Evolutionary conservation across 495 filamentous ascomycete species (phyloP), one percentile per base, ranked within the genome.

Genomic region (Xylaria palmicola): DNA sequence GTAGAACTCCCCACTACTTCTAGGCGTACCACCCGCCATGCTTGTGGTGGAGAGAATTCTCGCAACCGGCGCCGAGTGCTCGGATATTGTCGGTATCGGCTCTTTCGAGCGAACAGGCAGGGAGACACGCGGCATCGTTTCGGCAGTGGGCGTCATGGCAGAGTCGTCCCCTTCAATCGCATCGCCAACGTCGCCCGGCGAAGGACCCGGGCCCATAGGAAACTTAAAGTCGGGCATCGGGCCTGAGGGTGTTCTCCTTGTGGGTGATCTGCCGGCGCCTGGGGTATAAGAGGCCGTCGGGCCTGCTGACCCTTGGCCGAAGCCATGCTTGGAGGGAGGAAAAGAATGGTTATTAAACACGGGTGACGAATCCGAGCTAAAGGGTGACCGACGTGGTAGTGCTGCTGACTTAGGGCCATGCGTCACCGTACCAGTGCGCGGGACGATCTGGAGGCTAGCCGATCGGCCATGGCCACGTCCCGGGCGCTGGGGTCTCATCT

Each of bases 1-100:
- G 71, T 95, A 97, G 63, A 97, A 95, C 65, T 98, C 94, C 54
- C 88, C 89, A 71, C 95, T 98, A 66, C 91, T 97, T 68, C 95
- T 79, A 24, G 90, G 89, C 45, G 90, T 87, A 54, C 87, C 79
- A 36, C 80, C 86, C 44, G 74, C 76, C 64, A 83, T 78, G 62
- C 89, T 93, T 24, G 86, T 84, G 27, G 86, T 84, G 24, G 92
- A 90, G 39, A 95, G 77, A 22, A 95, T 83, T 49, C 88, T 81
- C 15, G 91, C 83, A 29, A 75, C 67, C n/a, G 88, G 75, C 19
- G 84, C 83, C 17, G 82, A 78, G 37, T 87, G 84, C 40, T 85
- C 81, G 10, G 81, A 76, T 41, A 79, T 79, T 15, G 65, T 76
- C 22, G 76, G 77, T 51, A 79, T 76, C 20, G 60, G 64, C 29